Base-by-base conservation (phyloP, 2,329 filamentous ascomycete genomes). In the Leptographium galeiforme region DNA sequence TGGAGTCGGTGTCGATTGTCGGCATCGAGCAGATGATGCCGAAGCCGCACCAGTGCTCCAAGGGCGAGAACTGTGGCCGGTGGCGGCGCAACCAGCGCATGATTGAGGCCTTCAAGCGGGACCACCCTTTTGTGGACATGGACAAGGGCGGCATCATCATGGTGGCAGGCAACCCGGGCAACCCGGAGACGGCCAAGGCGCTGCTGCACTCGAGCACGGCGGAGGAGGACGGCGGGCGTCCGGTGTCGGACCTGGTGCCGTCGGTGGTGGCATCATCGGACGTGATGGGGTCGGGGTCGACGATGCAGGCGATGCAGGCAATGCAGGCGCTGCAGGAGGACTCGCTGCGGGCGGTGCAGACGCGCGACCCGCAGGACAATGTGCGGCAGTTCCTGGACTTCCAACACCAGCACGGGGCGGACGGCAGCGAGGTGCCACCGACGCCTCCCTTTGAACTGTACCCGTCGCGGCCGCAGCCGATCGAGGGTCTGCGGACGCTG, bases 231-330 rank as follows among this genome's bases (percentile, higher is more conserved):
- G 67, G 71, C 6, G 67, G 78, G 58, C 81, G 85, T 45, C 86
- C 87, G 12, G 73, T 82, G 32, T 91, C 88, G 7, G 85, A 93
- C 60, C 79, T 79, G 19, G 79, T 85, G 4, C 87, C 86, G 11
- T 96, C 90, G 1, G 76, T 95, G 11, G 84, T 95, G 51, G 91
- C 90, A 32, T 96, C 91, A 1, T 96, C 90, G 1, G 91, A 96
- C 67, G 77, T 94, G 12, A 77, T 97, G 57, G 90, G 89, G 2
- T 84, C 87, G 7, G 78, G 78, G 39, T 68, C 65, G 48, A 65
- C 82, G 13, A 38, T 53, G 14, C 30, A 53, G 10, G 76, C 84
- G 25, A 74, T 82, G 30, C 75, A 90, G 56, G 25, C 25, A 25
- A 25, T 25, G 25, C 25, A 25, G 25, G 76, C 79, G 55, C 77